Evolutionary conservation across 2,329 filamentous ascomycete genomes (phyloP).

Genomic region (Calonectria montana): DNA sequence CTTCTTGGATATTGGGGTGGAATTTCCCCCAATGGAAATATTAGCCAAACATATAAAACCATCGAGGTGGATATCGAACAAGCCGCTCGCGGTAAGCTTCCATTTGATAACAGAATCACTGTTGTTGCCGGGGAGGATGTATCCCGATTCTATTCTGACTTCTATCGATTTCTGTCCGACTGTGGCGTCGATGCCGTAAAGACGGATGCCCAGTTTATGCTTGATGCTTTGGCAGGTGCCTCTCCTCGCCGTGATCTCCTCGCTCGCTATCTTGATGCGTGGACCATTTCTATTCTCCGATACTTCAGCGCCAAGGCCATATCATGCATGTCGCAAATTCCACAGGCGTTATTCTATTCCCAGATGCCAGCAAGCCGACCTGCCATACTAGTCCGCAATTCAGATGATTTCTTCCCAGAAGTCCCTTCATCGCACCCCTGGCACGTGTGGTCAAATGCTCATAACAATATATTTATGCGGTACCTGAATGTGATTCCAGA

Average conservation of each 20-base stretch:
- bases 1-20: conserved; percentile 93
- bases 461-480: conserved; percentile 85
- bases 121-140: conserved; percentile 82
- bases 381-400: conserved; percentile 82
- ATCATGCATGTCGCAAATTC: conserved; percentile 94
- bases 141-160: conserved; percentile 84
- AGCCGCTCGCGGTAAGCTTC: conserved; percentile 57
- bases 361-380: conserved; percentile 83
- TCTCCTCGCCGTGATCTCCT: conserved; percentile 78
- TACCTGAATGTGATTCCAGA: conserved; percentile 90
- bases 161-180: conserved; percentile 82
- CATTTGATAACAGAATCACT: conserved; percentile 73
- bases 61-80: conserved; percentile 66
- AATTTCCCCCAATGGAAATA: conserved; percentile 77
- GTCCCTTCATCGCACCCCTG: conserved; percentile 85
- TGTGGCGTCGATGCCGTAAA: conserved; percentile 89
- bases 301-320: conserved; percentile 84
- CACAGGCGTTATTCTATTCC: conserved; percentile 86
- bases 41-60: conserved; percentile 85
- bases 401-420: conserved; percentile 91
- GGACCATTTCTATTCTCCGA: conserved; percentile 80
- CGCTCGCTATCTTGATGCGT: conserved; percentile 84
- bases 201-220: conserved; percentile 90
- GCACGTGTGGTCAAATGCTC: conserved; percentile 95
- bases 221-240: conserved; percentile 80